Conservation (phyloP, 2,329 filamentous ascomycete species). For the Diatrype stigma region DNA sequence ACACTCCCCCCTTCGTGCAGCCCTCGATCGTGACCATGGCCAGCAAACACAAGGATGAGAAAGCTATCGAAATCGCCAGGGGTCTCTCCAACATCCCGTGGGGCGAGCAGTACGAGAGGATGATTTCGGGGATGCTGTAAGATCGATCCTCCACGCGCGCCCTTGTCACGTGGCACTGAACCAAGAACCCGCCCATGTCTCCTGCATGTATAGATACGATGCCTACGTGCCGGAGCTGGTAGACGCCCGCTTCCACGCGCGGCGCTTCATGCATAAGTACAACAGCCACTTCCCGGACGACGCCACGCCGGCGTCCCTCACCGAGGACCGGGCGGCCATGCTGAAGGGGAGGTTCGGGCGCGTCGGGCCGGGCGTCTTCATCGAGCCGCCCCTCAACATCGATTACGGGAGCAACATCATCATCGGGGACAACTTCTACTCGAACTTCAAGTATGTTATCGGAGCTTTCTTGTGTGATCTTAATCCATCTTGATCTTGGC, state of each 20-base stretch:
- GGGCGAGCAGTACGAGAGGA: constrained; percentile 57
- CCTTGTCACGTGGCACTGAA: background rate
- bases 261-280: constrained; percentile 54
- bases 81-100: constrained; percentile 48
- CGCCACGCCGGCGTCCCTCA: constrained; percentile 35
- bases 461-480: too few species aligned
- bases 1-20: background rate
- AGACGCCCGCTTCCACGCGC: constrained; percentile 48
- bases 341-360: constrained; percentile 46
- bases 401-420: constrained; percentile 65
- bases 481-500: too few species aligned
- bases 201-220: constrained; percentile 40
- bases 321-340: constrained; percentile 37
- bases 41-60: constrained; percentile 35
- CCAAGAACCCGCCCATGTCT: background rate
- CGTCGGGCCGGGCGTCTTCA: constrained; percentile 48
- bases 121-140: constrained; percentile 58
- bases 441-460: constrained; percentile 51
- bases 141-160: constrained; percentile 5
- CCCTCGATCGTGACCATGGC: constrained; percentile 25
- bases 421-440: constrained; percentile 60
- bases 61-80: constrained; percentile 41
- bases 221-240: constrained; percentile 43
- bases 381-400: constrained; percentile 58
- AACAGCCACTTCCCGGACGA: constrained; percentile 52